Evolutionary conservation across 176 grass and related monocot species (phyloP), one percentile per base, ranked within the genome.

Genomic region (Themeda triandra): DNA sequence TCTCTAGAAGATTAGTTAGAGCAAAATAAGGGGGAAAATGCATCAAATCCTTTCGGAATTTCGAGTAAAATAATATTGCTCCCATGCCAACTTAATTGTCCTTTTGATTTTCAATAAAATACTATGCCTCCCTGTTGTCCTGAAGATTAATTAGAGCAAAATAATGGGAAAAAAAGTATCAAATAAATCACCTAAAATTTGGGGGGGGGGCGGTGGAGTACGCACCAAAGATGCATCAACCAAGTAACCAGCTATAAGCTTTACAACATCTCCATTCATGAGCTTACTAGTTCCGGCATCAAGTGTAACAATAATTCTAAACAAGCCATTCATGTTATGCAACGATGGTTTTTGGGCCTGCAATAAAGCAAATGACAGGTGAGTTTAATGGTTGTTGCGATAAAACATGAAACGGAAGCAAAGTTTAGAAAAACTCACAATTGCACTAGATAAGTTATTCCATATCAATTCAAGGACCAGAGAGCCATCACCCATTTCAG

Each of bases 401-500:
- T 25, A 85, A 75, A 53, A 75, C 17, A 78, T 60, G 39, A 45
- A 58, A 81, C 13, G 0, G 65, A 74, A 75, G 25, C 18, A 17
- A 18, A 29, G 51, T 68, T 85, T 83, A 63, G 48, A 83, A 39
- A 37, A 62, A 59, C 88, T 90, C 67, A 90, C 88, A 30, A 95
- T 85, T 51, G 91, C 96, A 77, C 45, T 76, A 81, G 89, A 83
- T 78, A 95, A 84, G 64, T 45, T 86, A 77, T 83, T 76, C 82
- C 85, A 98, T 62, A 95, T 84, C 64, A 95, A 73, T 53, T 95
- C 90, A 41, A 98, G 92, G 67, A 98, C 76, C 72, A 98, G 66
- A 1, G 87, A 91, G 45, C 82, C 89, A 90, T 93, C 92, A 77
- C 95, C 92, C 91, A 95, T 95, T 88, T 92, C 89, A 83, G 86